Percentiles rank a stretch among this genome's conserved stretches.
Evolutionary conservation across 176 grass and related monocot genomes (phyloP).

Genomic region (Lolium rigidum): DNA sequence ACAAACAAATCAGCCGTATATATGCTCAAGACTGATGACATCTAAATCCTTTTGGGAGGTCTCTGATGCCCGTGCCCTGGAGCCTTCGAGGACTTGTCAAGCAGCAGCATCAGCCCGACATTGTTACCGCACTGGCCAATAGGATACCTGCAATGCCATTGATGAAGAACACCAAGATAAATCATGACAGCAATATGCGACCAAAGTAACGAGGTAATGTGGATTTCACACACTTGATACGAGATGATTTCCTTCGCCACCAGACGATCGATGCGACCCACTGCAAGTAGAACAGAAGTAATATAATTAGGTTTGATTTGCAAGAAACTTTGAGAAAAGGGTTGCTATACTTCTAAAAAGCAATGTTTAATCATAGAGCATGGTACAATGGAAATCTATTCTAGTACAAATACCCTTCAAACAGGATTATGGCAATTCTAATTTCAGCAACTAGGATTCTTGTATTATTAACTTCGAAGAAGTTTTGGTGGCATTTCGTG

Average conservation of each 20-base stretch:
- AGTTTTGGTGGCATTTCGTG: neutral
- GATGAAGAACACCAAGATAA: neutral
- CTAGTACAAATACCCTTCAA: neutral
- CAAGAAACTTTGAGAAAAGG: neutral
- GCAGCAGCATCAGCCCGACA: slow-evolving; percentile 66
- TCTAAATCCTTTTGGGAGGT: slow-evolving; percentile 53
- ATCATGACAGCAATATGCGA: neutral
- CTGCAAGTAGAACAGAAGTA: slow-evolving; percentile 39
- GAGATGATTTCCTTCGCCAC: slow-evolving; percentile 61
- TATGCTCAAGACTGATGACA: neutral
- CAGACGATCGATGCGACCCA: slow-evolving; percentile 70
- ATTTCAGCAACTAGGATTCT: neutral
- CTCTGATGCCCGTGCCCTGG: slow-evolving; percentile 52
- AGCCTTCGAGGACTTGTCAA: slow-evolving; percentile 54
- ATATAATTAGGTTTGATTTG: neutral
- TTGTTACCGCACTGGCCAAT: slow-evolving; percentile 64
- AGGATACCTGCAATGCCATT: slow-evolving; percentile 56
- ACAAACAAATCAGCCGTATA: slow-evolving; percentile 13
- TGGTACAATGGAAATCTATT: slow-evolving; percentile 7
- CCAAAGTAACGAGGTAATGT: neutral
- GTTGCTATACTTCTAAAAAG: slow-evolving; percentile 4
- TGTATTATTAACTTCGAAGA: neutral
- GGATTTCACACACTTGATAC: slow-evolving; percentile 65
- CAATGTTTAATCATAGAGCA: neutral
- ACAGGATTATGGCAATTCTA: neutral